Evolutionary conservation across 2,329 filamentous ascomycete species (phyloP).

Genomic region (Pseudonectria foliicola): DNA sequence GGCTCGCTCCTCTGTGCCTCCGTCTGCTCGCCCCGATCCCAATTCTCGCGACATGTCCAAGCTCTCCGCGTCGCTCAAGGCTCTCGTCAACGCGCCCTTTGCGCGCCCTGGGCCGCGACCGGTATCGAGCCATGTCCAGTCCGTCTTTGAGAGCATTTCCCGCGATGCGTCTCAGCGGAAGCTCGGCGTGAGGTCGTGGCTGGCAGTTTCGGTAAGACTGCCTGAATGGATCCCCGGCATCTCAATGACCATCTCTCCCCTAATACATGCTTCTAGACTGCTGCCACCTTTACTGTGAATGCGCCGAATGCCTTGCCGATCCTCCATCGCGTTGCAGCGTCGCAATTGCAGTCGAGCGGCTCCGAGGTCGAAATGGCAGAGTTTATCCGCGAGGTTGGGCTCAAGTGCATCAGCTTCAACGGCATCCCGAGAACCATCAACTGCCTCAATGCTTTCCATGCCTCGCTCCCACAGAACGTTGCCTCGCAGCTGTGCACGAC

Average conservation of each 20-base stretch:
- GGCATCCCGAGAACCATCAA: slow-evolving; percentile 81
- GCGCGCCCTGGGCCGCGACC: slow-evolving; percentile 58
- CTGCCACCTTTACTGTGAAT: slow-evolving; percentile 80
- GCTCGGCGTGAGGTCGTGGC: slow-evolving; percentile 58
- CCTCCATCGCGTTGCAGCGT: slow-evolving; percentile 48
- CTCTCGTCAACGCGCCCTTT: slow-evolving; percentile 63
- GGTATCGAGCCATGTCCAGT: slow-evolving; percentile 55
- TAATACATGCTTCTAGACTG: slow-evolving; percentile 45
- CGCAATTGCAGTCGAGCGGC: slow-evolving; percentile 11
- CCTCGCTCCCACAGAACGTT: slow-evolving; percentile 52
- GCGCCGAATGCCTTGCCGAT: slow-evolving; percentile 66
- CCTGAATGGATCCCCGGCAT: no score
- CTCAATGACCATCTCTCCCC: no score
- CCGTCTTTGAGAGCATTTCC: slow-evolving; percentile 58
- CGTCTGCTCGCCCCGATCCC: slow-evolving; percentile 3
- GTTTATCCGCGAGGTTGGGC: slow-evolving; percentile 66
- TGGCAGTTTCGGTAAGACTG: slow-evolving; percentile 58
- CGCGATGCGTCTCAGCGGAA: slow-evolving; percentile 54
- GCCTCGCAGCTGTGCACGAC: slow-evolving; percentile 44
- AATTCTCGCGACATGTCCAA: slow-evolving; percentile 54
- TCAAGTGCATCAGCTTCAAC: slow-evolving; percentile 76
- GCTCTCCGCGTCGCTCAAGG: slow-evolving; percentile 63
- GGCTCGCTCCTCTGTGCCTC: no score
- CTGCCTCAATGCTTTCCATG: slow-evolving; percentile 65
- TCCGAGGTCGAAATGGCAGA: slow-evolving; percentile 49